Base-by-base conservation (phyloP, 495 filamentous ascomycete species). In the Neurospora sp. region DNA sequence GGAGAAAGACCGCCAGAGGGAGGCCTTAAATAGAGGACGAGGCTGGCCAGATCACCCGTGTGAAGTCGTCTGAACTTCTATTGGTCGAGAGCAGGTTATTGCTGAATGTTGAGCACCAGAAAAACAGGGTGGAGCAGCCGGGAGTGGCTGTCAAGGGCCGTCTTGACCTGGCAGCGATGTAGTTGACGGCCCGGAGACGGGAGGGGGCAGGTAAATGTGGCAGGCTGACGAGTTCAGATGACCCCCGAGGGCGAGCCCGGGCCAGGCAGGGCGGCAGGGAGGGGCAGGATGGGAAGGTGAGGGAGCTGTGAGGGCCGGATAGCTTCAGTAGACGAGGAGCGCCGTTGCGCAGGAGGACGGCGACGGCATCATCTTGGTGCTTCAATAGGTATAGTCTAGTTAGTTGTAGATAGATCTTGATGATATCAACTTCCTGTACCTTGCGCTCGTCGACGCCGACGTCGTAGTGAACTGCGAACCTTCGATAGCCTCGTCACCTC, bases 131-230 rank as follows among this genome's bases (percentile, higher is more conserved):
- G 69, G 72, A 72, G 73, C 70, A 27, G 42, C 37, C 44, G 75
- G 69, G 40, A 74, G 71, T 73, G 70, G 53, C 44, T 69, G 69
- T 65, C 53, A 65, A 65, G 53, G 53, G 22, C 53, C 14, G 53
- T 31, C 31, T 16, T 1, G 10, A 37, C 53, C 53, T 65, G 27
- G 7, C 53, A 18, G 14, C 27, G 53, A 65, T 27, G 53, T 65
- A 37, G 6, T 65, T 65, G 53, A 65, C 53, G 53, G 53, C 27
- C 27, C 27, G 53, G 27, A 18, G 27, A 35, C 27, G 53, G 53
- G 53, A 65, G 12, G 14, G 27, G 27, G 14, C 53, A 65, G 53
- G 22, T 9, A 7, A 65, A 37, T 65, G 12, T 35, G 53, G 53
- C 53, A 65, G 27, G 53, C 12, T 65, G 53, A 37, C 53, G 14